Base-by-base conservation (phyloP, 352 stramenopile species). In the Phytophthora fragariaefolia region DNA sequence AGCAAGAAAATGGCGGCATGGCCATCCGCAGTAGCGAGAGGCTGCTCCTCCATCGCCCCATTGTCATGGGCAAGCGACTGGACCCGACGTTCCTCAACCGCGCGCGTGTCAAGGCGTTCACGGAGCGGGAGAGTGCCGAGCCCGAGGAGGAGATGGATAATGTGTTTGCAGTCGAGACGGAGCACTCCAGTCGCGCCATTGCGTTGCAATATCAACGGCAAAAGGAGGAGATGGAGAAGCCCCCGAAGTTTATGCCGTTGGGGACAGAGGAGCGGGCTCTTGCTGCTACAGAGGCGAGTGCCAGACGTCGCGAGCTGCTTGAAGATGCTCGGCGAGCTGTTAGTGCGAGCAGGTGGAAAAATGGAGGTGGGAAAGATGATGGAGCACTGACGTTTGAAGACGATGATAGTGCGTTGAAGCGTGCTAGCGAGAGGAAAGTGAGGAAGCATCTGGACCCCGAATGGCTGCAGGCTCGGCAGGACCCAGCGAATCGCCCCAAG, bases 371-470 rank as follows among this genome's bases (percentile, higher is more conserved):
- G 49, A 55, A 68, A 22, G 62, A 73, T 46, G n/a, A 47, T 3
- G 22, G 12, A 24, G 24, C 5, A 2, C 9, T 55, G 2, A 18
- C 34, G 7, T 67, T 74, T 63, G 56, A 27, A 43, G 23, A 4
- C 4, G 43, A 18, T 28, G 53, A 24, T 2, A 68, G 70, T 58
- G 60, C 60, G 7, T 63, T 92, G 27, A 67, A 73, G 15, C 77
- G 79, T 23, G 82, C 82, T 10, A 83, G 80, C 12, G 53, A 76
- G 54, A 77, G 82, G 38, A 89, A 86, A 64, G 82, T 92, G 24
- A 68, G 58, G 58, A 92, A 92, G 55, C 84, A 92, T 48, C 69
- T 92, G 9, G 72, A 90, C 58, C 55, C 82, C 27, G 77, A 77
- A 63, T 92, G 84, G 84, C 58, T 91, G 26, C 68, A 85, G 30